phyloP scores from a whole-genome alignment of 2,329 filamentous ascomycete genomes.

The Orbilia quercus region DNA sequence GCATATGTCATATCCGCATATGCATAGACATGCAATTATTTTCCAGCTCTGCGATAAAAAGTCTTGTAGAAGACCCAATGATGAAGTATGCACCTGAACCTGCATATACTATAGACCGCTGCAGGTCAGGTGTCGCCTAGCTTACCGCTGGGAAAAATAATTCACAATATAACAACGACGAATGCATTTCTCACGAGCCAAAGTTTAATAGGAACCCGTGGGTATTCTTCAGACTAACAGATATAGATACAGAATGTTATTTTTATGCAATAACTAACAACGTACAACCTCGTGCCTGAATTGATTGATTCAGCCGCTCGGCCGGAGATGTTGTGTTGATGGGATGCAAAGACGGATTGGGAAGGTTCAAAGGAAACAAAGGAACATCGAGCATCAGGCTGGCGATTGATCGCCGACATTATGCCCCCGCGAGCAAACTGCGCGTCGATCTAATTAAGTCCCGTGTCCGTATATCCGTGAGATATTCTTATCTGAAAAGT shows the following conservation, averaged over 20 bases:
- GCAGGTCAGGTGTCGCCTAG: neutral
- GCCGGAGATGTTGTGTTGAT: no score
- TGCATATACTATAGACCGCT: neutral
- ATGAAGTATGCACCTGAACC: neutral
- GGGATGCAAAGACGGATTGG: conserved; percentile 14
- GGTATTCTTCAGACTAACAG: neutral
- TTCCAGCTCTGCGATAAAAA: no score
- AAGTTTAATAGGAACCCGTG: no score
- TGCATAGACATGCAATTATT: no score
- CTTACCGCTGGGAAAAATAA: no score
- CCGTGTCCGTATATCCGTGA: conserved; percentile 20
- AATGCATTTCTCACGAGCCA: no score
- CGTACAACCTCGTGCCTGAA: no score
- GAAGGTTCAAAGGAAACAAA: conserved; percentile 30
- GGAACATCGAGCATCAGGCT: conserved; percentile 35
- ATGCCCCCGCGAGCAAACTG: neutral
- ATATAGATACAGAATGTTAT: no score
- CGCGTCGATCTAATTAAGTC: conserved; percentile 18
- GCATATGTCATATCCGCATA: neutral
- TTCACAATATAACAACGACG: no score
- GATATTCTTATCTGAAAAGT: conserved; percentile 4
- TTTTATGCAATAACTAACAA: no score
- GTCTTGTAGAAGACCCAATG: conserved; percentile 10
- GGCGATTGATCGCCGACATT: conserved; percentile 46
- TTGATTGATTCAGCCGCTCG: no score